These are phyloP conservation scores for Ceratocystis cacaofunesta DNA, from an alignment of 2,329 filamentous ascomycete species.

Conservation along the genomic window DNA sequence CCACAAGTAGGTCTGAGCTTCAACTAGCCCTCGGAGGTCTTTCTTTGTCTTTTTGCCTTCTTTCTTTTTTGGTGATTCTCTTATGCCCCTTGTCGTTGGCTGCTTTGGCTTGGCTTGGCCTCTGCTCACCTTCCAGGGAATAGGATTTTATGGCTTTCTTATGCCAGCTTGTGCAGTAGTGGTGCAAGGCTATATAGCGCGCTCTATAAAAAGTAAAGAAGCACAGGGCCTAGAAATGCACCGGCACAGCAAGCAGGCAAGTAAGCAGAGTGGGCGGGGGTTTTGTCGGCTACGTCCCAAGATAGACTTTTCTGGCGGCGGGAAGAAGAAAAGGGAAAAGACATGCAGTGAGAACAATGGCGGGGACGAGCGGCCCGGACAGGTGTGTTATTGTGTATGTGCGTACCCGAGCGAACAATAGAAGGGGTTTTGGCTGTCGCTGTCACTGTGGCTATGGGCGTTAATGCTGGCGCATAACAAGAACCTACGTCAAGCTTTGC, in stretches of 20 bases:
- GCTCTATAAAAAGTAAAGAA: constrained; percentile 3
- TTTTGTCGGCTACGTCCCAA: not conserved
- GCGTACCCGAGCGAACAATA: not conserved
- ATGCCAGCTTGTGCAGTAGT: not conserved
- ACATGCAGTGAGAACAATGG: not conserved
- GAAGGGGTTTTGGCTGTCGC: not conserved
- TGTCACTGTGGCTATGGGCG: not conserved
- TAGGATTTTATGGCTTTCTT: not conserved
- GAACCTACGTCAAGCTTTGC: not conserved
- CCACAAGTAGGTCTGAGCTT: not conserved
- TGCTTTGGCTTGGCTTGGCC: not conserved
- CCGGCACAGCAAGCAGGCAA: not conserved
- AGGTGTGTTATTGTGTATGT: not conserved
- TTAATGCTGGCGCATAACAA: not conserved
- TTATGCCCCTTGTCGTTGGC: too few species aligned
- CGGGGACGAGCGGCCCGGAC: not conserved
- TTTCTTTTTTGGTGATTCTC: not conserved
- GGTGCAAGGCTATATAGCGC: too few species aligned
- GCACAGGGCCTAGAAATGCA: not conserved
- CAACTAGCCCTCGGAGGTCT: not conserved
- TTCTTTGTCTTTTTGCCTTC: not conserved
- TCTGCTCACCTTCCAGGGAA: not conserved
- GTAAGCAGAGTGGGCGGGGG: not conserved
- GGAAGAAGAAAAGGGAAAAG: not conserved
- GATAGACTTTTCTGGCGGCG: not conserved